Evolutionary conservation across 192 early-diverging fungal species (phyloP).

Genomic region (Jimgerdemannia flammicorona): DNA sequence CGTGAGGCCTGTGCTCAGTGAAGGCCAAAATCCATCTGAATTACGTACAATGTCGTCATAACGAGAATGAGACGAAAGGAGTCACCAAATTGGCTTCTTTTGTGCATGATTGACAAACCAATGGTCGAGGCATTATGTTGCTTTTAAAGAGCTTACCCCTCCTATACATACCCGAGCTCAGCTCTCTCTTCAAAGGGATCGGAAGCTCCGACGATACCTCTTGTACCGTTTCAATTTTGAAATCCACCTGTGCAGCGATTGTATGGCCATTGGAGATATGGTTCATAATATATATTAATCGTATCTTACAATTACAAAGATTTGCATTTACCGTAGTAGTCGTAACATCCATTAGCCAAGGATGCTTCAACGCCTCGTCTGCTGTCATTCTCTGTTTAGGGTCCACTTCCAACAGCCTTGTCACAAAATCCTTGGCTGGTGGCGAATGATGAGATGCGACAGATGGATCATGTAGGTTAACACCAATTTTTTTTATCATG

Average conservation of each 20-base stretch:
- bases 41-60: background rate
- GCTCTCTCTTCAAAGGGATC: background rate
- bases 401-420: background rate
- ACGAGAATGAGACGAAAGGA: background rate
- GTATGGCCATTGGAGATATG: background rate
- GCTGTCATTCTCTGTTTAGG: background rate
- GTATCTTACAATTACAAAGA: too few relatives aligned
- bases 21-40: background rate
- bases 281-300: too few relatives aligned
- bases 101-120: too few relatives aligned
- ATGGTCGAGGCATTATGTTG: background rate
- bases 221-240: background rate
- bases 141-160: background rate
- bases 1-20: background rate
- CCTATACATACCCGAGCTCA: background rate
- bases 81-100: background rate
- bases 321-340: too few relatives aligned
- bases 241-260: background rate
- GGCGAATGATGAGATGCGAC: too few relatives aligned
- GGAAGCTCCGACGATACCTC: background rate
- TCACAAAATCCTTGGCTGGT: background rate
- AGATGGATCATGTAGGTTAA: too few relatives aligned
- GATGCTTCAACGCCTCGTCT: background rate
- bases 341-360: background rate
- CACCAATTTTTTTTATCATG: background rate